phyloP scores from a whole-genome alignment of 331 rosid genomes.

The Quercus tomentella region DNA sequence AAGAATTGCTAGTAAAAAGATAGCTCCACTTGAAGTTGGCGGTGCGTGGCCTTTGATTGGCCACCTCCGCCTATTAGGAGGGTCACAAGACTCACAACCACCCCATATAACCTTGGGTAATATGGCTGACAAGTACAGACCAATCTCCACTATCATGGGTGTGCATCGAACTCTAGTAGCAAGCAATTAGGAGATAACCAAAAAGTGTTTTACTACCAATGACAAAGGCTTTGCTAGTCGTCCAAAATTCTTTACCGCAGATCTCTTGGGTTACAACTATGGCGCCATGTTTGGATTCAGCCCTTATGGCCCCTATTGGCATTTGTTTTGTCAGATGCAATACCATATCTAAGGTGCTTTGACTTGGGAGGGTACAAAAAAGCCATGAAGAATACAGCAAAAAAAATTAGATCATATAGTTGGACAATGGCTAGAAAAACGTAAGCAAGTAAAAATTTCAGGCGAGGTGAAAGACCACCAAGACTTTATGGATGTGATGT shows the following conservation, averaged over 20 bases:
- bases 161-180: constrained; percentile 19
- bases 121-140: constrained; percentile 41
- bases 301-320: constrained; percentile 29
- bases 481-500: constrained; percentile 48
- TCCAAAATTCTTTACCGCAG: constrained; percentile 17
- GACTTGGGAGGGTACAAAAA: constrained; percentile 57
- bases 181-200: constrained; percentile 29
- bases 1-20: not conserved
- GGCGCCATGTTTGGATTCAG: constrained; percentile 7
- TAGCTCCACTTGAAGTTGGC: constrained; percentile 27
- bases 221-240: constrained; percentile 43
- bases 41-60: constrained; percentile 51
- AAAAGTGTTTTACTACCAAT: constrained; percentile 36
- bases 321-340: constrained; percentile 28
- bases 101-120: constrained; percentile 22
- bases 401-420: constrained; percentile 23
- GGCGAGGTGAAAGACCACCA: not conserved
- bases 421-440: constrained; percentile 28
- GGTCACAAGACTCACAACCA: constrained; percentile 2
- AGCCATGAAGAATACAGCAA: constrained; percentile 34
- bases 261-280: constrained; percentile 13
- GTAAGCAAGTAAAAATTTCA: constrained; percentile 14
- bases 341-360: constrained; percentile 55
- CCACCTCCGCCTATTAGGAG: constrained; percentile 25
- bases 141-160: constrained; percentile 30